These are phyloP conservation scores for Monosporascus sp. DNA, from an alignment of 2,329 filamentous ascomycete species.

Conservation along the genomic window DNA sequence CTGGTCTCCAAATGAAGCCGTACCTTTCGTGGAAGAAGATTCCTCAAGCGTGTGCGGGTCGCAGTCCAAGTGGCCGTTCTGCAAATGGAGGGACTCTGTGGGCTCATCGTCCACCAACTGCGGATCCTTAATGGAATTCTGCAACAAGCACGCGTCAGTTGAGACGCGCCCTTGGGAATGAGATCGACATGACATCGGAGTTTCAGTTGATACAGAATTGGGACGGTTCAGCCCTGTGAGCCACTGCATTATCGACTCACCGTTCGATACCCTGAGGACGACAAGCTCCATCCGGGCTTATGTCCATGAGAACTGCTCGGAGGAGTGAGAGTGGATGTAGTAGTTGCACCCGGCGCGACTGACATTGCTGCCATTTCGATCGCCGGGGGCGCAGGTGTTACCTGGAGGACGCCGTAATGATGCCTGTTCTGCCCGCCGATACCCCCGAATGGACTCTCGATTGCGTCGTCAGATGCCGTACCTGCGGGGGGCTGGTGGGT, in stretches of 20 bases:
- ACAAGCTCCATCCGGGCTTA: slow-evolving; percentile 37
- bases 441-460: background rate
- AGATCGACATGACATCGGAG: background rate
- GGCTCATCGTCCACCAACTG: slow-evolving; percentile 16
- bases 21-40: slow-evolving; percentile 21
- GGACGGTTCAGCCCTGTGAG: background rate
- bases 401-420: background rate
- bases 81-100: slow-evolving; percentile 9
- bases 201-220: slow-evolving; percentile 1
- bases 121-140: slow-evolving; percentile 21
- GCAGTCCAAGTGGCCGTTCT: slow-evolving; percentile 15
- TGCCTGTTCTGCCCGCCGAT: background rate
- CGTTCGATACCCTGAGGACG: slow-evolving; percentile 19
- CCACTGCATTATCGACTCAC: slow-evolving; percentile 13
- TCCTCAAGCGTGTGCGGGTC: slow-evolving; percentile 19
- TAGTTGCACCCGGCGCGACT: slow-evolving; percentile 37
- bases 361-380: slow-evolving; percentile 48
- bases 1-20: background rate
- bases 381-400: slow-evolving; percentile 16
- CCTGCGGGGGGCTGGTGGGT: background rate
- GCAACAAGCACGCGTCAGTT: slow-evolving; percentile 7
- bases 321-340: slow-evolving; percentile 35
- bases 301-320: slow-evolving; percentile 46
- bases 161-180: background rate
- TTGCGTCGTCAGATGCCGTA: background rate